Conservation (phyloP, 1,284 basidiomycete genomes). For the Baeospora myosura region DNA sequence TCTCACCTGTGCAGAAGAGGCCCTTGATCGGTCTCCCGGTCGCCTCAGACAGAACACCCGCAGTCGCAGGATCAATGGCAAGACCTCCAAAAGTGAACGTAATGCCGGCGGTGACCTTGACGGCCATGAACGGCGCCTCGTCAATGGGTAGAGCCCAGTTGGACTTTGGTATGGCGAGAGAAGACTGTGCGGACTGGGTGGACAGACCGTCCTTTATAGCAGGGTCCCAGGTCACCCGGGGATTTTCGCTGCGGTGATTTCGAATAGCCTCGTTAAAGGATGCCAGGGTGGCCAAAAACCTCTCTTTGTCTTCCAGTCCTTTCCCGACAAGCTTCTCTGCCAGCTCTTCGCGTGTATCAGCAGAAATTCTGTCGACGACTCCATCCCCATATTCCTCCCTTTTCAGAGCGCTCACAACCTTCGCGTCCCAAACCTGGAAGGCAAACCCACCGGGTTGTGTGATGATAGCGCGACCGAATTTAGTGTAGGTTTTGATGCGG, state of each 20-base stretch:
- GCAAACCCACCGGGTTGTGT: constrained; percentile 48
- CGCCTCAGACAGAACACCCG: constrained; percentile 39
- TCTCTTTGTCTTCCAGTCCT: constrained; percentile 36
- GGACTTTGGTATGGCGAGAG: constrained; percentile 27
- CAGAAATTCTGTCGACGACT: constrained; percentile 48
- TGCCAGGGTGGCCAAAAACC: constrained; percentile 39
- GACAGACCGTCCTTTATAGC: constrained; percentile 55
- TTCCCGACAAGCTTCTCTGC: constrained; percentile 37
- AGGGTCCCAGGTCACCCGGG: constrained; percentile 43
- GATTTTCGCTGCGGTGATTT: constrained; percentile 28
- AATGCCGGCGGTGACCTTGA: constrained; percentile 60
- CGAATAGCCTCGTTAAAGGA: constrained; percentile 46
- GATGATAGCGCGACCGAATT: constrained; percentile 54
- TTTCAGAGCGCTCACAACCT: constrained; percentile 36
- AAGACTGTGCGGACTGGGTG: constrained; percentile 25
- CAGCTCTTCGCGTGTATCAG: constrained; percentile 41
- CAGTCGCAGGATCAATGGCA: constrained; percentile 47
- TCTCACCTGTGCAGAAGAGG: constrained; percentile 58
- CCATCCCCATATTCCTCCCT: constrained; percentile 59
- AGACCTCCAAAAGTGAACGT: constrained; percentile 69
- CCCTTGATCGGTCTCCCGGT: constrained; percentile 39
- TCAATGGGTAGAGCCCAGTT: constrained; percentile 31
- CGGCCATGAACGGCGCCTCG: constrained; percentile 49
- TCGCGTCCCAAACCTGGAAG: constrained; percentile 57
- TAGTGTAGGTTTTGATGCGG: constrained; percentile 65